Evolutionary conservation across 2,329 filamentous ascomycete genomes (phyloP).

Genomic region (Zymoseptoria brevis): DNA sequence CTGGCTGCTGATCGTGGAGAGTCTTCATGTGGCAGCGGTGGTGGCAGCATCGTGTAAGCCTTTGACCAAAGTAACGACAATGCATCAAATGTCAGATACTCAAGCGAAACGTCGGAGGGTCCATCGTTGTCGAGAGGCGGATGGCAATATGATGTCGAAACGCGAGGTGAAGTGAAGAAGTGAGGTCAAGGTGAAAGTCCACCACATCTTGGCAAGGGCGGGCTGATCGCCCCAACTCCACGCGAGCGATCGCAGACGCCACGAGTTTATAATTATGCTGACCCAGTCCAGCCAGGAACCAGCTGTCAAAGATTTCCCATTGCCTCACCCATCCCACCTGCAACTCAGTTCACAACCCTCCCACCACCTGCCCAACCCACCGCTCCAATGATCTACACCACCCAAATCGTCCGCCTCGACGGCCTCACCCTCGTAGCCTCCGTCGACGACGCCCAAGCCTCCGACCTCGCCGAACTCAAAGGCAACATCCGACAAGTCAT

Average conservation of each 20-base stretch:
- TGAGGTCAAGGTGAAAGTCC: not conserved
- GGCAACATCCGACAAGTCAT: constrained; percentile 83
- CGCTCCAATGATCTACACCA: constrained; percentile 44
- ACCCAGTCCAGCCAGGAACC: not conserved
- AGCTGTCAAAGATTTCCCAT: not conserved
- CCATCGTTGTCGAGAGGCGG: not conserved
- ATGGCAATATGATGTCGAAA: not conserved
- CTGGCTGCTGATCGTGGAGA: no score
- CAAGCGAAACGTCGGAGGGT: not conserved
- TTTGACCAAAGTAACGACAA: no score
- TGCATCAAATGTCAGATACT: not conserved
- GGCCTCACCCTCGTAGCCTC: constrained; percentile 92
- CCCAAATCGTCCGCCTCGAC: constrained; percentile 88
- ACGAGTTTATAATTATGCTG: not conserved
- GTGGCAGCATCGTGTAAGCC: no score
- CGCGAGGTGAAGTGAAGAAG: not conserved
- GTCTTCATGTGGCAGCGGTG: no score
- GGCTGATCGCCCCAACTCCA: not conserved
- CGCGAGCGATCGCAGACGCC: not conserved
- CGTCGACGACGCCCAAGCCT: constrained; percentile 78
- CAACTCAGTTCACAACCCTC: not conserved
- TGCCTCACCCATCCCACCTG: not conserved
- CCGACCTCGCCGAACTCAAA: constrained; percentile 79
- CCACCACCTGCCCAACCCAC: not conserved
- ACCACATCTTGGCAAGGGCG: not conserved